Evolutionary conservation across 768 basidiomycete genomes (phyloP).

Genomic region (Pulveroboletus frians): DNA sequence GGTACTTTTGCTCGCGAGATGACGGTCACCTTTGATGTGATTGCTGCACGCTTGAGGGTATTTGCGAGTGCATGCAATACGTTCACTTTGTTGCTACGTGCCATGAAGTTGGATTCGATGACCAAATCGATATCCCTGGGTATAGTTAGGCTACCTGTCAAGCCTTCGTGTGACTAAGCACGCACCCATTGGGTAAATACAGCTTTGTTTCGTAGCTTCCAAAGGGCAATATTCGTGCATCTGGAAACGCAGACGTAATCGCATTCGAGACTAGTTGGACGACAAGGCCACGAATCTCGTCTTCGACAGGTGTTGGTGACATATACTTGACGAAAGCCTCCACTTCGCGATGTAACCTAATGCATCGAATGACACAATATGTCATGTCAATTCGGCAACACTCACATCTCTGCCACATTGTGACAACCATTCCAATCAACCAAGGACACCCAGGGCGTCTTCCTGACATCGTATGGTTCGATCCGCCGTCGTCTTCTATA

Average conservation of each 20-base stretch:
- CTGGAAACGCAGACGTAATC: constrained; percentile 62
- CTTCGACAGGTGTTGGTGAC: constrained; percentile 78
- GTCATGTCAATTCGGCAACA: constrained; percentile 13
- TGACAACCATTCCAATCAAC: constrained; percentile 70
- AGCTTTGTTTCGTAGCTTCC: constrained; percentile 92
- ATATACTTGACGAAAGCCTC: constrained; percentile 82
- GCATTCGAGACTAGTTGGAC: constrained; percentile 65
- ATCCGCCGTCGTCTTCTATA: constrained; percentile 48
- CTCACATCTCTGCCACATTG: constrained; percentile 83
- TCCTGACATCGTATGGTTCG: constrained; percentile 46
- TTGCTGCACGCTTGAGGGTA: constrained; percentile 64
- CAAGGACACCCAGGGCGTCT: constrained; percentile 62
- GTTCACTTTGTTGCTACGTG: constrained; percentile 57
- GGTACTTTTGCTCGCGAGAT: constrained; percentile 94
- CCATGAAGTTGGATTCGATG: constrained; percentile 73
- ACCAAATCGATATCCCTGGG: constrained; percentile 93
- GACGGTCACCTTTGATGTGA: constrained; percentile 79
- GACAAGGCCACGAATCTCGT: constrained; percentile 74
- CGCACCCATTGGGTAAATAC: constrained; percentile 89
- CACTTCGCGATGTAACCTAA: constrained; percentile 83
- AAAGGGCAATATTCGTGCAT: constrained; percentile 80
- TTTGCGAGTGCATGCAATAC: constrained; percentile 76
- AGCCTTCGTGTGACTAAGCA: constrained; percentile 2
- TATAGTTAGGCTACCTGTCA: constrained; percentile 9
- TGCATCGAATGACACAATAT: constrained; percentile 3